Evolutionary conservation across 164 flowering plant genomes (phyloP), one percentile per base, ranked within the genome.

Genomic region (Pachysandra terminalis): DNA sequence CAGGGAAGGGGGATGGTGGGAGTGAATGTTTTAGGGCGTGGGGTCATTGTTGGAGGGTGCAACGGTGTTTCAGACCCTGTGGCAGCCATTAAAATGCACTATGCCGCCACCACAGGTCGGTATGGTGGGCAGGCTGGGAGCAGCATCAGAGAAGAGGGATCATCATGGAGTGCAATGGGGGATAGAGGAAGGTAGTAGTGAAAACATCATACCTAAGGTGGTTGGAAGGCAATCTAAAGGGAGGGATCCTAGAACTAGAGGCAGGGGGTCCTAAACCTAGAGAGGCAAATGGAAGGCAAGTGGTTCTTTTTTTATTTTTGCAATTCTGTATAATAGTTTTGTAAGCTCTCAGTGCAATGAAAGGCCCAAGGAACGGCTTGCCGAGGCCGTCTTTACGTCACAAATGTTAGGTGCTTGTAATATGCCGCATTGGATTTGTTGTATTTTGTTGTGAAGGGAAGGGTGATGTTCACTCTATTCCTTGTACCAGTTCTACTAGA

Each of bases 31-130:
- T 77, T 79, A 9, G 81, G 87, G 0, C 81, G 80, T 56, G 85
- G 86, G 26, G 65, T 81, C 15, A 49, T 80, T 16, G 83, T 80
- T 3, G 84, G 87, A 26, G 62, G 80, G 16, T 85, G 90, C 66
- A 73, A 75, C 13, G 82, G 83, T 19, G 82, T 90, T 48, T 84
- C 96, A 0, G 98, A 93, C 70, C 96, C 96, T 0, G 96, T 90
- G 69, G 91, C 88, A 0, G 98, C 95, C 61, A 75, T 89, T 12
- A 86, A 79, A 75, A 79, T 78, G 90, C 98, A 89, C 59, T 90
- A 77, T 78, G 88, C 92, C n/a, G n/a, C n/a, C n/a, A 81, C 79
- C 16, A 26, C 82, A 5, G 86, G 83, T 35, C 80, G 79, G 65
- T 75, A 66, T 41, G 77, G 75, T 37, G 81, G 80, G 67, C 83